Conservation (phyloP, 2,329 filamentous ascomycete genomes). For the Claviceps sorghi region DNA sequence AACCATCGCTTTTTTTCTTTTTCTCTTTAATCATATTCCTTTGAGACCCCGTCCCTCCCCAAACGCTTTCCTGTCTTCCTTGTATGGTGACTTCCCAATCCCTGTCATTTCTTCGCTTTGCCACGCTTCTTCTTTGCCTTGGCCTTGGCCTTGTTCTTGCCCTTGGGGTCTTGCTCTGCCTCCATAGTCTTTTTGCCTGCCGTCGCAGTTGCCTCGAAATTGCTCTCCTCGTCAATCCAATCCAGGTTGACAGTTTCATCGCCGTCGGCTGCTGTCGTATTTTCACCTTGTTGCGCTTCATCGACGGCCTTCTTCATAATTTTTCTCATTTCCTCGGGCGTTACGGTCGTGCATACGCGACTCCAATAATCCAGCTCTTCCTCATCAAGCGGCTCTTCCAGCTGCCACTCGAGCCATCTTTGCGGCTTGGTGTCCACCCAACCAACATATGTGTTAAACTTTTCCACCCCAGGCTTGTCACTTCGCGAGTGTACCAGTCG, state of each 20-base stretch:
- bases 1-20: too few relatives aligned
- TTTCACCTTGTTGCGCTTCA: neutral
- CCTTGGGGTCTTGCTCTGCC: neutral
- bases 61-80: too few relatives aligned
- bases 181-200: neutral
- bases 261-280: neutral
- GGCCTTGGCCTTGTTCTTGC: neutral
- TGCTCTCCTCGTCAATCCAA: neutral
- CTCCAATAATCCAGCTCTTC: neutral
- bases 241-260: neutral
- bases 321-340: neutral
- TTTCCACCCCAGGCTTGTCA: constrained; percentile 4
- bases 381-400: neutral
- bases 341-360: neutral
- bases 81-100: too few relatives aligned
- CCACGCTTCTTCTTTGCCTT: neutral
- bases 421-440: constrained; percentile 11
- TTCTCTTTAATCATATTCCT: too few relatives aligned
- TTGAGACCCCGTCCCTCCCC: too few relatives aligned
- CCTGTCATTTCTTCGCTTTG: neutral
- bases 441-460: constrained; percentile 12
- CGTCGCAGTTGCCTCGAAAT: neutral
- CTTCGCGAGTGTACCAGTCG: constrained; percentile 8
- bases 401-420: constrained; percentile 16
- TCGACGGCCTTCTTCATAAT: neutral